These are phyloP conservation scores for Plasmopara muralis DNA, from an alignment of 352 stramenopile genomes.

Conservation along the genomic window DNA sequence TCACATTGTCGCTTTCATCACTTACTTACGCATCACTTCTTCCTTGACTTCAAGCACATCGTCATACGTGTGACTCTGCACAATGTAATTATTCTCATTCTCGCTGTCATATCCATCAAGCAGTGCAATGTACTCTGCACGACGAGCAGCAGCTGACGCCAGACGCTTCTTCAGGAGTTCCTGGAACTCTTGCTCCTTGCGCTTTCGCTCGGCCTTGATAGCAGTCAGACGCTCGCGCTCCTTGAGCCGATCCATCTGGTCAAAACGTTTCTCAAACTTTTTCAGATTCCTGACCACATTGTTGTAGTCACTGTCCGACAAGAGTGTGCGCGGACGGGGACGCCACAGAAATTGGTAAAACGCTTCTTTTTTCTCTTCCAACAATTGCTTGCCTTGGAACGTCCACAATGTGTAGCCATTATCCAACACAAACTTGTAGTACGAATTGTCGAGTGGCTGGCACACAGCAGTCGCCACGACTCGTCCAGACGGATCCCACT, in stretches of 20 bases:
- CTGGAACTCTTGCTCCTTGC: conserved; percentile 61
- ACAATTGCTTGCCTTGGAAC: conserved; percentile 95
- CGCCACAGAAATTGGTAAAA: conserved; percentile 94
- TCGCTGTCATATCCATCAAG: conserved; percentile 77
- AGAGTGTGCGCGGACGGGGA: conserved; percentile 89
- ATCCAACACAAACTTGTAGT: conserved; percentile 98
- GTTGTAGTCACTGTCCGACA: conserved; percentile 90
- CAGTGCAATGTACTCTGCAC: conserved; percentile 61
- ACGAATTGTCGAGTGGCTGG: conserved; percentile 92
- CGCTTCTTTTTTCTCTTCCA: conserved; percentile 93
- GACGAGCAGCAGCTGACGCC: conserved; percentile 19
- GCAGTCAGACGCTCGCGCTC: conserved; percentile 65
- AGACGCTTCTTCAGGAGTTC: conserved; percentile 51
- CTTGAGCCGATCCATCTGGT: conserved; percentile 81
- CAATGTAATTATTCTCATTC: conserved; percentile 79
- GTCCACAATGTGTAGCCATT: conserved; percentile 98
- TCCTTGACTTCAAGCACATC: conserved; percentile 62
- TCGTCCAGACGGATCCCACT: conserved; percentile 96
- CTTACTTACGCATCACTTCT: conserved; percentile 66
- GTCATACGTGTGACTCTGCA: conserved; percentile 70
- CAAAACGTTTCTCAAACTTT: conserved; percentile 93
- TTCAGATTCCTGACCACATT: conserved; percentile 96
- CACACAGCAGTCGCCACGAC: conserved; percentile 93
- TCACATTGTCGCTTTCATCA: not conserved
- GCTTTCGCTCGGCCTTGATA: conserved; percentile 65